Conservation (phyloP, 352 stramenopile species). For the Pelagophyceae sp. region DNA sequence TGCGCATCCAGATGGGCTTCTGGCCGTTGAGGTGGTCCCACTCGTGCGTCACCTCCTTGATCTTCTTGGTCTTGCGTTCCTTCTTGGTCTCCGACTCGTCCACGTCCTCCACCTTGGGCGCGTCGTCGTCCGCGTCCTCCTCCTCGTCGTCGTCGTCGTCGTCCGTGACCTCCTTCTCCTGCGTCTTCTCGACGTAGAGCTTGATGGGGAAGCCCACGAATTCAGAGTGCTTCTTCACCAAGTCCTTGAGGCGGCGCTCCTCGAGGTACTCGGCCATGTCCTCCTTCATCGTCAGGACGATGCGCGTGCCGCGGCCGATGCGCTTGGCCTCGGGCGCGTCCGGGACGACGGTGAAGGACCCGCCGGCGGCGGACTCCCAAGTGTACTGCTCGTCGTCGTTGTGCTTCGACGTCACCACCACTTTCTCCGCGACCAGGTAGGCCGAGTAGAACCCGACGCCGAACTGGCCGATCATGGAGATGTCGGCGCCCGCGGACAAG, state of each 20-base stretch:
- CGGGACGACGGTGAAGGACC: slow-evolving; percentile 87
- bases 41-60: slow-evolving; percentile 93
- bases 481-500: slow-evolving; percentile 89
- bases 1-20: slow-evolving; percentile 99
- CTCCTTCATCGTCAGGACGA: slow-evolving; percentile 95
- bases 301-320: slow-evolving; percentile 81
- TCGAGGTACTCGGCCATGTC: slow-evolving; percentile 98
- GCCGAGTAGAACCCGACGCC: slow-evolving; percentile 99
- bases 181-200: slow-evolving; percentile 98
- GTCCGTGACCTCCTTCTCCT: slow-evolving; percentile 97
- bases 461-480: slow-evolving; percentile 99
- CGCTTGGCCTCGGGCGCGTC: slow-evolving; percentile 65
- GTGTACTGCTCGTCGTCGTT: slow-evolving; percentile 96
- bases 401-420: slow-evolving; percentile 95
- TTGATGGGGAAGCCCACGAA: slow-evolving; percentile 99
- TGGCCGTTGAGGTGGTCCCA: slow-evolving; percentile 99
- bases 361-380: slow-evolving; percentile 92
- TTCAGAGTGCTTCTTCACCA: slow-evolving; percentile 99
- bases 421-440: slow-evolving; percentile 97
- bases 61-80: slow-evolving; percentile 72
- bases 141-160: slow-evolving; percentile 96
- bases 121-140: slow-evolving; percentile 92
- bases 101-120: slow-evolving; percentile 39
- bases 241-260: slow-evolving; percentile 93
- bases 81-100: slow-evolving; percentile 30